phyloP scores from a whole-genome alignment of 306 rosid species.

The Rosa multiflora region DNA sequence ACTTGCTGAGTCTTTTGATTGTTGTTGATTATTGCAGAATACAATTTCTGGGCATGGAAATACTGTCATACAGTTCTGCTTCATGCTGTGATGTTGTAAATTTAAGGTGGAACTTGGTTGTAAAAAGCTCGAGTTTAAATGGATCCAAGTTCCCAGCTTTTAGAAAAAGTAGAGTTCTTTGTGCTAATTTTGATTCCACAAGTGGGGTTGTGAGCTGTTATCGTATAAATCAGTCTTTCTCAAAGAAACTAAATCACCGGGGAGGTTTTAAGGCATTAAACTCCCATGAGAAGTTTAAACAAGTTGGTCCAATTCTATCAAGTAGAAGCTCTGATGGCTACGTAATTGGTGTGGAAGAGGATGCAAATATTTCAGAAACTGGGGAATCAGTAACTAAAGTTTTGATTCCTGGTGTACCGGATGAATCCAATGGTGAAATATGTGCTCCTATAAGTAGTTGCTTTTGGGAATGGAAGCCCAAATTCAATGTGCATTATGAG shows the following conservation, averaged over 20 bases:
- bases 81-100: conserved; percentile 47
- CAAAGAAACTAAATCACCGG: conserved; percentile 10
- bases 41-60: conserved; percentile 57
- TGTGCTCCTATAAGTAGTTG: conserved; percentile 67
- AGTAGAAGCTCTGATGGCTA: conserved; percentile 61
- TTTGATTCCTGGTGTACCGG: conserved; percentile 71
- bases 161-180: conserved; percentile 33
- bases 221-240: conserved; percentile 22
- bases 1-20: conserved; percentile 28
- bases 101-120: conserved; percentile 39
- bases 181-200: conserved; percentile 29
- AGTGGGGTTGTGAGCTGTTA: conserved; percentile 28
- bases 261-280: conserved; percentile 21
- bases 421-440: conserved; percentile 55
- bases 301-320: conserved; percentile 34
- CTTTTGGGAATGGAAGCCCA: conserved; percentile 92
- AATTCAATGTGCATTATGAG: conserved; percentile 77
- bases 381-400: conserved; percentile 45
- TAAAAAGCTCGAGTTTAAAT: conserved; percentile 38
- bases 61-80: conserved; percentile 53
- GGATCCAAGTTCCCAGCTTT: conserved; percentile 34
- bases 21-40: conserved; percentile 35
- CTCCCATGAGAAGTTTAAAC: conserved; percentile 24
- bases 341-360: conserved; percentile 65
- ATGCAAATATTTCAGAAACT: conserved; percentile 42